Percentiles rank a stretch among this genome's conserved stretches.
These are phyloP conservation scores for Mrakia frigida DNA, from an alignment of 768 basidiomycete species.

Conservation along the genomic window DNA sequence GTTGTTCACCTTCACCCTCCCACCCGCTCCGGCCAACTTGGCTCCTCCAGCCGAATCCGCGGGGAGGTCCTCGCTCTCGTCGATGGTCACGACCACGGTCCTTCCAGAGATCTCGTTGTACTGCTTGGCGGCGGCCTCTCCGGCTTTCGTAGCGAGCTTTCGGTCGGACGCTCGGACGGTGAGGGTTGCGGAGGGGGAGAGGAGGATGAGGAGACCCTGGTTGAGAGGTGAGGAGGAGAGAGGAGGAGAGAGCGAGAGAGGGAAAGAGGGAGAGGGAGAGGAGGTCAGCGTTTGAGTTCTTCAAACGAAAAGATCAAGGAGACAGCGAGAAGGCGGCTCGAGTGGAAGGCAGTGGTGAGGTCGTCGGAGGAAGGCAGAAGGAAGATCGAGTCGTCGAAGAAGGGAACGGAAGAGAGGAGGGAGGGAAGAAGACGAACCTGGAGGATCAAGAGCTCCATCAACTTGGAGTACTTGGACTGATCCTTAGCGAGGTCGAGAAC, in stretches of 20 bases:
- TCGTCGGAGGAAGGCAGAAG: not conserved
- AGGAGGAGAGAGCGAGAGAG: not conserved
- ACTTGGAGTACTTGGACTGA: slow-evolving; percentile 66
- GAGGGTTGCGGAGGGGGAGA: slow-evolving; percentile 68
- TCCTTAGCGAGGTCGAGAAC: slow-evolving; percentile 61
- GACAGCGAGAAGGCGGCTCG: too few species aligned
- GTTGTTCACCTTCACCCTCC: slow-evolving; percentile 85
- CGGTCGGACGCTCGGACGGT: slow-evolving; percentile 64
- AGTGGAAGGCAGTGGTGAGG: not conserved
- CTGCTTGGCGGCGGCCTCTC: slow-evolving; percentile 56
- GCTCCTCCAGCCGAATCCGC: slow-evolving; percentile 85
- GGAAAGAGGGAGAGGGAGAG: not conserved
- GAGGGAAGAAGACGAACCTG: slow-evolving; percentile 51
- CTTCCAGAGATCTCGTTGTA: slow-evolving; percentile 77
- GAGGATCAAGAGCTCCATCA: slow-evolving; percentile 75
- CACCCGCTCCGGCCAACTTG: slow-evolving; percentile 63
- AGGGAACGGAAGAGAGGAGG: not conserved
- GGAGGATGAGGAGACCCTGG: slow-evolving; percentile 68
- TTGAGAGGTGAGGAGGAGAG: not conserved
- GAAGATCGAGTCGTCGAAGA: not conserved
- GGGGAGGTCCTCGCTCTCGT: slow-evolving; percentile 52
- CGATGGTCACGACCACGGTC: slow-evolving; percentile 56
- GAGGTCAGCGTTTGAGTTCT: not conserved
- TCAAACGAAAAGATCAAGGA: too few species aligned
- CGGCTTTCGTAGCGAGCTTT: slow-evolving; percentile 58